These are phyloP conservation scores for Larix kaempferi DNA, from an alignment of 75 land plant genomes.

Conservation along the genomic window DNA sequence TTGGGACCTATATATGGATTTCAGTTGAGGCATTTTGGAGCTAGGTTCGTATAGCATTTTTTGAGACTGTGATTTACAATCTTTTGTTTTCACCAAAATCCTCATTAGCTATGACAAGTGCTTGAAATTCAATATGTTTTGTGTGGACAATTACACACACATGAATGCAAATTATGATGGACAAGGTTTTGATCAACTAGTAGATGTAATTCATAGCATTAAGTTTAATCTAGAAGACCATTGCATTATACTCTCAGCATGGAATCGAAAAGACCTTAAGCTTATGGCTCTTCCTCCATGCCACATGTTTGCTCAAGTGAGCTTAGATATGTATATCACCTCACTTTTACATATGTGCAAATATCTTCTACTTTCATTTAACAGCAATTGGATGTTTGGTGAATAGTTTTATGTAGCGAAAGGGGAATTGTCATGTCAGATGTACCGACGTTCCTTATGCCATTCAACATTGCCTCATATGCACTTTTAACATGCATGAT, in stretches of 20 bases:
- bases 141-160: conserved; percentile 59
- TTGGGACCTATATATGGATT: conserved; percentile 97
- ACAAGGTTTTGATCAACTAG: conserved; percentile 93
- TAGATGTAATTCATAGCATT: conserved; percentile 87
- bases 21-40: conserved; percentile 99
- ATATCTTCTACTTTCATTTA: not conserved
- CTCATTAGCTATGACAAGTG: not conserved
- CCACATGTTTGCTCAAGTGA: conserved; percentile 98
- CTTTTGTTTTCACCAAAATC: not conserved
- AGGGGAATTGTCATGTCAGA: conserved; percentile 98
- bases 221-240: conserved; percentile 83
- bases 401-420: conserved; percentile 93
- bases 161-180: conserved; percentile 98
- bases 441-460: conserved; percentile 98
- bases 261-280: conserved; percentile 96
- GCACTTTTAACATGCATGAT: conserved; percentile 91
- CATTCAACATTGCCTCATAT: conserved; percentile 97
- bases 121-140: not conserved
- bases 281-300: conserved; percentile 98
- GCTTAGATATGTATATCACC: not conserved
- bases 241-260: conserved; percentile 89
- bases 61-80: not conserved
- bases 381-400: not conserved
- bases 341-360: not conserved
- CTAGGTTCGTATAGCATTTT: conserved; percentile 43